phyloP scores from a whole-genome alignment of 2,329 filamentous ascomycete species.

The Zopfia rhizophila region DNA sequence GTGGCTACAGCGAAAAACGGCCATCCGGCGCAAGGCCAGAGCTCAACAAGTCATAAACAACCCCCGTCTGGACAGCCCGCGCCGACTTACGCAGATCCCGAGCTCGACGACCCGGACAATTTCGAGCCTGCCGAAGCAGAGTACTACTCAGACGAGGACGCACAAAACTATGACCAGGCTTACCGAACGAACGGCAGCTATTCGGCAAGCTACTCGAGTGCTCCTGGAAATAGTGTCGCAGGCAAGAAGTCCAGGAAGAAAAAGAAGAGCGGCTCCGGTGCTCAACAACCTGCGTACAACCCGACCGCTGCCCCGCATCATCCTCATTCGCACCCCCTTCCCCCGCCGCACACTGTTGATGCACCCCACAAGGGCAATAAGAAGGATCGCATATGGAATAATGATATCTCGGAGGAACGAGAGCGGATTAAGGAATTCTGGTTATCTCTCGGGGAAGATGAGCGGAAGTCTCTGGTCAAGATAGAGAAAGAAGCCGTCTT shows the following conservation, averaged over 20 bases:
- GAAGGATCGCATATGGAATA: conserved; percentile 96
- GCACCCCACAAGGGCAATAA: conserved; percentile 60
- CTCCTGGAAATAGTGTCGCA: conserved; percentile 30
- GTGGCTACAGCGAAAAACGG: conserved; percentile 38
- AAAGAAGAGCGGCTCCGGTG: conserved; percentile 67
- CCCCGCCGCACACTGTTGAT: conserved; percentile 55
- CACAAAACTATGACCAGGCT: conserved; percentile 34
- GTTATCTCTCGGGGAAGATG: conserved; percentile 92
- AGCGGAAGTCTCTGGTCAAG: conserved; percentile 94
- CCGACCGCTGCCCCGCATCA: conserved; percentile 42
- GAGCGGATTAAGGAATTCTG: conserved; percentile 99
- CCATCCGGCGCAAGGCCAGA: conserved; percentile 23
- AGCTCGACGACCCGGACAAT: conserved; percentile 54
- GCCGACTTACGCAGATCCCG: conserved; percentile 56
- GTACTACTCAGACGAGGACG: conserved; percentile 55
- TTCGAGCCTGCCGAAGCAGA: conserved; percentile 43
- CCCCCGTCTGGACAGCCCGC: conserved; percentile 35
- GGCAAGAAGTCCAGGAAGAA: conserved; percentile 72
- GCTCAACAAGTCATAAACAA: conserved; percentile 11
- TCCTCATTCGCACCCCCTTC: conserved; percentile 53
- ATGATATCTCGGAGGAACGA: conserved; percentile 90
- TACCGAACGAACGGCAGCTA: conserved; percentile 48
- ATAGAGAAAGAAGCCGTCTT: conserved; percentile 98
- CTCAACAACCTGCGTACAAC: conserved; percentile 41
- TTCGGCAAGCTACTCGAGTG: conserved; percentile 35